These are phyloP conservation scores for Alternaria dauci DNA, from an alignment of 2,329 filamentous ascomycete genomes.

Conservation along the genomic window DNA sequence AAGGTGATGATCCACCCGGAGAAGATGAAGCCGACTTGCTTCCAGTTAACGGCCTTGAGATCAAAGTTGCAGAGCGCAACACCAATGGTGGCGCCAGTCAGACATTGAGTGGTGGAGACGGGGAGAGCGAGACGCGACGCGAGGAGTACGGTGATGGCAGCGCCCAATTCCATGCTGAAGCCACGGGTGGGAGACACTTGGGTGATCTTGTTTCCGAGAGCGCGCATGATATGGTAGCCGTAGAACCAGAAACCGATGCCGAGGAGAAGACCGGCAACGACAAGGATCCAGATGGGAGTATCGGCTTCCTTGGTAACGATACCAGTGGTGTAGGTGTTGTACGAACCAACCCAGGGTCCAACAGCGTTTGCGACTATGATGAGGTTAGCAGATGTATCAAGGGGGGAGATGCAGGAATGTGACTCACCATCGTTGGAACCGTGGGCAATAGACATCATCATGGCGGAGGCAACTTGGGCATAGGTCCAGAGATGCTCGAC, in stretches of 20 bases:
- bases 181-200: conserved; percentile 67
- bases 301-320: conserved; percentile 56
- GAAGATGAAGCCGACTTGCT: conserved; percentile 53
- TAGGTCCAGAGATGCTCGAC: conserved; percentile 61
- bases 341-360: conserved; percentile 69
- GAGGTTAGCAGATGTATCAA: background rate
- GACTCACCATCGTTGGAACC: conserved; percentile 66
- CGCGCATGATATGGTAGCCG: conserved; percentile 70
- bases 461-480: conserved; percentile 61
- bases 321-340: conserved; percentile 65
- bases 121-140: conserved; percentile 69
- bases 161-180: conserved; percentile 47
- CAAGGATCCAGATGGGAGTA: conserved; percentile 69
- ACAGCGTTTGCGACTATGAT: conserved; percentile 61
- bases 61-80: conserved; percentile 45
- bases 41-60: conserved; percentile 55
- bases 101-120: conserved; percentile 70
- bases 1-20: conserved; percentile 55
- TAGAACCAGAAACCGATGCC: conserved; percentile 68
- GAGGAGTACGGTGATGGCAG: conserved; percentile 68
- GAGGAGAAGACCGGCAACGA: conserved; percentile 62
- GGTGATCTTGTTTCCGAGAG: conserved; percentile 68
- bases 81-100: conserved; percentile 38
- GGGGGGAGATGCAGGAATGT: rapidly evolving
- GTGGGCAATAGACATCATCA: conserved; percentile 76